A percentile compares a stretch with the other conserved stretches of the same genome.
Conservation (phyloP, 73 alveolate genomes). For the Tetrahymena thermophila region DNA sequence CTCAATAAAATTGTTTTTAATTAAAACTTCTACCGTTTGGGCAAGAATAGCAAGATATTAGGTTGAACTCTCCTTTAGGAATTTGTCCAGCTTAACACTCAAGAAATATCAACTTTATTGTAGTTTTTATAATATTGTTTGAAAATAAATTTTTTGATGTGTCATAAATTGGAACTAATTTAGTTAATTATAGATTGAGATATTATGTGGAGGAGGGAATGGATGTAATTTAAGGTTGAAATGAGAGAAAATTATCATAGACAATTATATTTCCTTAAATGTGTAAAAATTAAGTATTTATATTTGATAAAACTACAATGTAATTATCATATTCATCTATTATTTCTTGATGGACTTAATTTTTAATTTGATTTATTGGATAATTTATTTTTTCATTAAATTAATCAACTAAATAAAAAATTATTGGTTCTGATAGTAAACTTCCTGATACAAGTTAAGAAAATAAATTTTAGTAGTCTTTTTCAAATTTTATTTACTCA, state of each 20-base stretch:
- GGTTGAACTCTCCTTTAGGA: neutral
- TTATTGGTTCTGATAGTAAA: neutral
- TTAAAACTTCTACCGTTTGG: neutral
- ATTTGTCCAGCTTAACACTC: neutral
- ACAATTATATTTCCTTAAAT: neutral
- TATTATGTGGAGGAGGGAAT: neutral
- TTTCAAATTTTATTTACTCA: neutral
- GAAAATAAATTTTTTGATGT: neutral
- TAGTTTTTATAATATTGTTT: neutral
- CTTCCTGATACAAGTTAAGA: neutral
- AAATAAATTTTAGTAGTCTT: neutral
- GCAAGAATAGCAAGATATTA: neutral
- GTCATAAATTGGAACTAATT: neutral
- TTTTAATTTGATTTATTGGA: neutral
- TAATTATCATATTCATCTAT: neutral
- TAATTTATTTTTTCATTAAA: neutral
- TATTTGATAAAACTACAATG: neutral
- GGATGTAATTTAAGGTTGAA: neutral
- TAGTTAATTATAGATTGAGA: neutral
- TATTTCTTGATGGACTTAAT: neutral
- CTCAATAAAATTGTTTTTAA: neutral
- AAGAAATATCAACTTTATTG: neutral
- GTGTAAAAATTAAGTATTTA: neutral
- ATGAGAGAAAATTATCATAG: neutral
- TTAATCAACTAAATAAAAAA: neutral